phyloP scores from a whole-genome alignment of 768 basidiomycete species.

The Pulveroboletus sp. region DNA sequence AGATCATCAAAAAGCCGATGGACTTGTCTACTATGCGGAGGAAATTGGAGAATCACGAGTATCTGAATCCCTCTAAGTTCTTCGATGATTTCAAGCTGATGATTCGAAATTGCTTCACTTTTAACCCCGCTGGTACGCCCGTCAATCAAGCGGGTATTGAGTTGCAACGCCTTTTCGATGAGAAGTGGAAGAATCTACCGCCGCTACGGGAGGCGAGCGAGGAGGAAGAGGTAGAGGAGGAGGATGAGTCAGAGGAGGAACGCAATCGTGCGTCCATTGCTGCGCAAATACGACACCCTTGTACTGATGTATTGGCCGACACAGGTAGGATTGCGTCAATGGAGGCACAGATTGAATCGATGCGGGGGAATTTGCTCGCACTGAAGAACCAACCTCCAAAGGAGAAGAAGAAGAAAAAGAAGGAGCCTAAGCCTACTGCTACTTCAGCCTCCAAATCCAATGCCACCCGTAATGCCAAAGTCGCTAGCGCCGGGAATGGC shows the following conservation, averaged over 20 bases:
- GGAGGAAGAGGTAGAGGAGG: conserved; percentile 60
- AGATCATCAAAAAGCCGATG: conserved; percentile 92
- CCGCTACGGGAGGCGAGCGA: conserved; percentile 49
- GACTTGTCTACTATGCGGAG: conserved; percentile 84
- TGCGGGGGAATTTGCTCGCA: conserved; percentile 63
- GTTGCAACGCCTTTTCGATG: conserved; percentile 83
- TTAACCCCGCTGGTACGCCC: conserved; percentile 84
- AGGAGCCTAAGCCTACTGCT: conserved; percentile 51
- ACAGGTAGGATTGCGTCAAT: conserved; percentile 69
- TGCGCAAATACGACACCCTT: not conserved
- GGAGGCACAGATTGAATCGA: conserved; percentile 77
- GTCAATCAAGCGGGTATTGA: conserved; percentile 85
- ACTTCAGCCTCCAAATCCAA: conserved; percentile 61
- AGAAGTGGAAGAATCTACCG: conserved; percentile 84
- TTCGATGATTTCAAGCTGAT: conserved; percentile 90
- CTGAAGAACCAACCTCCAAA: conserved; percentile 54
- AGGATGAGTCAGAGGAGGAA: conserved; percentile 65
- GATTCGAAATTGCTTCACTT: conserved; percentile 89
- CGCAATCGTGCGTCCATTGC: conserved; percentile 49
- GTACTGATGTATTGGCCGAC: conserved; percentile 13
- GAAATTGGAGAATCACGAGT: conserved; percentile 77
- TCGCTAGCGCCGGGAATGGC: conserved; percentile 33
- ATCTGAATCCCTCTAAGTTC: conserved; percentile 74
- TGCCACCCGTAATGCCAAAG: conserved; percentile 45
- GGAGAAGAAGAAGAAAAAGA: conserved; percentile 70